A percentile compares a stretch with the other conserved stretches of the same genome.
These are phyloP conservation scores for Globisporangium orthogonon DNA, from an alignment of 352 stramenopile species.

Conservation along the genomic window DNA sequence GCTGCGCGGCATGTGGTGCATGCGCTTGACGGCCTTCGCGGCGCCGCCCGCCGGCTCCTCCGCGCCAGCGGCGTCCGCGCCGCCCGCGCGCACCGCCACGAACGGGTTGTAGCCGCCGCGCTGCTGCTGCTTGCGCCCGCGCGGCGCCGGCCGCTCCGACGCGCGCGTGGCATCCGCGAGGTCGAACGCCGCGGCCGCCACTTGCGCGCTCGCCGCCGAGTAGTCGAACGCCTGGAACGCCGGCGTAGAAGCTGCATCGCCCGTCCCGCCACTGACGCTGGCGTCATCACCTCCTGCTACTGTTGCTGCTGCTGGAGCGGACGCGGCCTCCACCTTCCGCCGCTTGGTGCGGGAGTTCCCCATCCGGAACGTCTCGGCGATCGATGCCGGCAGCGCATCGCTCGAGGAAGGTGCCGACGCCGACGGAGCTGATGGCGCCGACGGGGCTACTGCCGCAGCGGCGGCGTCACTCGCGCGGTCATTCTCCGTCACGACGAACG, in stretches of 20 bases:
- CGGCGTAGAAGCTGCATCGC: neutral
- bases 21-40: conserved; percentile 64
- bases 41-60: conserved; percentile 11
- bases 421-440: conserved; percentile 3
- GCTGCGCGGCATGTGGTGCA: conserved; percentile 80
- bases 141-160: conserved; percentile 31
- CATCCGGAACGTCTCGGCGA: conserved; percentile 73
- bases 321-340: conserved; percentile 26
- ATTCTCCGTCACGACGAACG: conserved; percentile 49
- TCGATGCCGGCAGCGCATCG: conserved; percentile 45
- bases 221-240: conserved; percentile 52
- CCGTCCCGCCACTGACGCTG: neutral
- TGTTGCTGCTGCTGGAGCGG: conserved; percentile 4
- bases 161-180: conserved; percentile 24
- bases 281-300: conserved; percentile 3
- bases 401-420: conserved; percentile 5
- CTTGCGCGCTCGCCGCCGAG: conserved; percentile 30
- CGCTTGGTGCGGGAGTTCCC: conserved; percentile 52
- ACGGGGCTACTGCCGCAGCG: neutral
- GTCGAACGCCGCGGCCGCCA: conserved; percentile 41
- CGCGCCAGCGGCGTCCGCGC: conserved; percentile 13
- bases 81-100: conserved; percentile 36
- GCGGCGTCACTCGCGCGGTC: conserved; percentile 11
- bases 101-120: conserved; percentile 72
- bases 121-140: conserved; percentile 10